phyloP scores from a whole-genome alignment of 2,329 filamentous ascomycete genomes.

The Aspergillus amoenus region DNA sequence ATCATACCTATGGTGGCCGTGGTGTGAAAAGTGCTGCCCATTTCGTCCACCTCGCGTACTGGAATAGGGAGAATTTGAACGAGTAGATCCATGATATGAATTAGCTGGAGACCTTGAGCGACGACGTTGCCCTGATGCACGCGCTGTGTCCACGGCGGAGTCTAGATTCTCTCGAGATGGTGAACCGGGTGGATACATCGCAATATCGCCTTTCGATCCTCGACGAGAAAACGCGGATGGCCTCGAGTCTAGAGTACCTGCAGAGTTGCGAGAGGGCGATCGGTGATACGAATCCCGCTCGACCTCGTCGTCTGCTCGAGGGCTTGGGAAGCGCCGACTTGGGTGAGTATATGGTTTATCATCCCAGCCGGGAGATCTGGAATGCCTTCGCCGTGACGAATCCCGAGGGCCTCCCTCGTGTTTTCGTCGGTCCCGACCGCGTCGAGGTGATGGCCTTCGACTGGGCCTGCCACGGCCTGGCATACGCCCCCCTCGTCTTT shows the following conservation, averaged over 20 bases:
- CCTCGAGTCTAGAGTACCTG: constrained; percentile 32
- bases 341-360: constrained; percentile 26
- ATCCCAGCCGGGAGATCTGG: constrained; percentile 34
- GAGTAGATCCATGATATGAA: constrained; percentile 61
- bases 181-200: constrained; percentile 32
- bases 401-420: constrained; percentile 30
- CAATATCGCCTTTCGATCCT: constrained; percentile 20
- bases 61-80: constrained; percentile 60
- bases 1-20: constrained; percentile 53
- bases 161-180: constrained; percentile 34
- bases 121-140: constrained; percentile 31
- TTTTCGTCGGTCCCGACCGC: constrained; percentile 34
- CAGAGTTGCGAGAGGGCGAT: constrained; percentile 37
- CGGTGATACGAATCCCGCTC: constrained; percentile 30
- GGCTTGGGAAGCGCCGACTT: constrained; percentile 29
- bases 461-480: constrained; percentile 33
- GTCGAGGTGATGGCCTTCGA: constrained; percentile 31
- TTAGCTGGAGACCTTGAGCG: constrained; percentile 49
- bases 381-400: constrained; percentile 27
- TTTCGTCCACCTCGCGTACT: constrained; percentile 55
- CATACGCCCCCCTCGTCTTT: constrained; percentile 36
- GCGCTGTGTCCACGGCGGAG: constrained; percentile 32
- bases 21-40: constrained; percentile 40
- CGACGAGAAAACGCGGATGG: constrained; percentile 27
- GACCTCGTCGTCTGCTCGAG: constrained; percentile 24